Evolutionary conservation across 2,329 filamentous ascomycete genomes (phyloP).

Genomic region (Dactylellina parvicollis): DNA sequence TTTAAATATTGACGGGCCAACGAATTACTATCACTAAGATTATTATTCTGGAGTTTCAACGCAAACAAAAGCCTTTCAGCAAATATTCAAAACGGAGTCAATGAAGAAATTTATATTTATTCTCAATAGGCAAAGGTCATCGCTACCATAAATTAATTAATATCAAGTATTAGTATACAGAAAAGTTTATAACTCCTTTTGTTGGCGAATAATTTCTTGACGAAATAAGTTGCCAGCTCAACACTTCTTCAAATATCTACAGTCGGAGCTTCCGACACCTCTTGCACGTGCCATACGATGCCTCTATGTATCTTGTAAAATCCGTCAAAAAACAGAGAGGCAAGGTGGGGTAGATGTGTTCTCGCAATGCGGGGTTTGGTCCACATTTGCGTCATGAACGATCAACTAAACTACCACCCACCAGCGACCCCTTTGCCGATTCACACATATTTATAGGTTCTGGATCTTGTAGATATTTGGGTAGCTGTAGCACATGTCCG

Average conservation of each 20-base stretch:
- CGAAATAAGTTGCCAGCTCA: neutral
- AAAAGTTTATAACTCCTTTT: constrained; percentile 36
- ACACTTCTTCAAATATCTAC: constrained; percentile 23
- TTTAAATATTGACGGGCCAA: too few relatives aligned
- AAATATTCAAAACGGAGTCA: constrained; percentile 9
- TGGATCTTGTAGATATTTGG: too few relatives aligned
- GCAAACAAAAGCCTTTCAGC: too few relatives aligned
- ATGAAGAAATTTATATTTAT: constrained; percentile 33
- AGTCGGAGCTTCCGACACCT: constrained; percentile 13
- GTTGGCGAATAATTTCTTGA: neutral
- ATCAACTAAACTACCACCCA: neutral
- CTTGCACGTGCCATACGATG: neutral
- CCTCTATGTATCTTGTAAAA: neutral
- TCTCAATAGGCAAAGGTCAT: constrained; percentile 40
- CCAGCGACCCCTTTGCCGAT: too few relatives aligned
- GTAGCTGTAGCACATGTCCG: constrained; percentile 57
- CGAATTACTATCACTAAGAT: too few relatives aligned
- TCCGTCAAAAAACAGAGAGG: neutral
- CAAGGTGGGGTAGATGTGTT: neutral
- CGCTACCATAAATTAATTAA: constrained; percentile 42
- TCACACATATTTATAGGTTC: too few relatives aligned
- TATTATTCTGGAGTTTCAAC: too few relatives aligned
- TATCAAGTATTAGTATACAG: constrained; percentile 38
- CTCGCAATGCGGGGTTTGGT: neutral
- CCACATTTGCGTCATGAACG: neutral